Conservation (phyloP, 1,284 basidiomycete species). For the Rhodotorula sp. region DNA sequence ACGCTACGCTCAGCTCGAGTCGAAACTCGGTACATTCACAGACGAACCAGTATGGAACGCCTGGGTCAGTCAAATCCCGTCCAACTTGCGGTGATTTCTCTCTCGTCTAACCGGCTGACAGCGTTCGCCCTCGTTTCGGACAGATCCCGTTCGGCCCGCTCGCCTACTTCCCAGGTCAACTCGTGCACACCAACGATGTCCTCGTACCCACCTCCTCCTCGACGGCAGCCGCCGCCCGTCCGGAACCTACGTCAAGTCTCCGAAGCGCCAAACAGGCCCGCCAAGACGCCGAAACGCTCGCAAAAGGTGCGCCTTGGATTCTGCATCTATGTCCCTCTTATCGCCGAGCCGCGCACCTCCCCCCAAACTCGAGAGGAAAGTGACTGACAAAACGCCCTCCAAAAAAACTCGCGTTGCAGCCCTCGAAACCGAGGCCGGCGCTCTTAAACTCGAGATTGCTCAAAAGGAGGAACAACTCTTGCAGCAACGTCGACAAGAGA, state of each 20-base stretch:
- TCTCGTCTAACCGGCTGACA: too few species aligned
- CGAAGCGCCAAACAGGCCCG: slow-evolving; percentile 37
- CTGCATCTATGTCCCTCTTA: too few species aligned
- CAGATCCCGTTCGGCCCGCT: slow-evolving; percentile 38
- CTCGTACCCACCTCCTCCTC: not conserved
- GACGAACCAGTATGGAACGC: slow-evolving; percentile 39
- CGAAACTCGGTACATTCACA: slow-evolving; percentile 27
- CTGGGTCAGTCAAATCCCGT: slow-evolving; percentile 5
- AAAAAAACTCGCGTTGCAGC: not conserved
- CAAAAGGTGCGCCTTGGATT: not conserved
- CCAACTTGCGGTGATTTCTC: too few species aligned
- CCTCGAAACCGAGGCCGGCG: not conserved
- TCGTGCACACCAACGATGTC: slow-evolving; percentile 41
- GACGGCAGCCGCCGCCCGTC: not conserved
- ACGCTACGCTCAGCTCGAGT: slow-evolving; percentile 3
- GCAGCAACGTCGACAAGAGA: slow-evolving; percentile 10
- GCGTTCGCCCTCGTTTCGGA: not conserved
- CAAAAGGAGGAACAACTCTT: slow-evolving; percentile 10
- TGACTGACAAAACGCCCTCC: not conserved
- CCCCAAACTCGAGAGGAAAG: too few species aligned
- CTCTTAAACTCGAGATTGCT: slow-evolving; percentile 2
- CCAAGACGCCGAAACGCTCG: not conserved
- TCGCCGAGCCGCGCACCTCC: too few species aligned
- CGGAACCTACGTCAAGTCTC: not conserved
- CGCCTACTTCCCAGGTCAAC: slow-evolving; percentile 35